Conservation (phyloP, 208 protist species). For the Naegleria lovaniensis region DNA sequence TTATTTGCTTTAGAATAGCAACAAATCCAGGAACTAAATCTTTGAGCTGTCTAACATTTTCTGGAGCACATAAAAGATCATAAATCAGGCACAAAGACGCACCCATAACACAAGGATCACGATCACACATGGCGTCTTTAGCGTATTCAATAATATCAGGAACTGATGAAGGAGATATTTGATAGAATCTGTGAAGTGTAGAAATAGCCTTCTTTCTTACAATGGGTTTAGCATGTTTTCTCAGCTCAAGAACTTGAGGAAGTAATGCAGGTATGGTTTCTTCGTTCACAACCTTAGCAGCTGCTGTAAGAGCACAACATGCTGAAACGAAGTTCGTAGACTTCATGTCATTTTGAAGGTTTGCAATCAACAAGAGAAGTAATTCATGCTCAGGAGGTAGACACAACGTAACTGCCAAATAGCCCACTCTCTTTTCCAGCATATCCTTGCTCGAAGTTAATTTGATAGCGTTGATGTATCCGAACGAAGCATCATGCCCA, state of each 20-base stretch:
- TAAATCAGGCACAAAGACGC: conserved; percentile 72
- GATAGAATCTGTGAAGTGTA: conserved; percentile 74
- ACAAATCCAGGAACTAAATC: conserved; percentile 79
- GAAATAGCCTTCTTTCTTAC: conserved; percentile 86
- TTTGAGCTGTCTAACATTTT: background rate
- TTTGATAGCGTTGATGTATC: conserved; percentile 89
- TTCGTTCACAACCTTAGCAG: conserved; percentile 62
- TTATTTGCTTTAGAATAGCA: conserved; percentile 81
- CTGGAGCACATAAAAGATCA: conserved; percentile 42
- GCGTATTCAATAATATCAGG: conserved; percentile 53
- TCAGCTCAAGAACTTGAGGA: conserved; percentile 53
- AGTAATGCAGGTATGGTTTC: conserved; percentile 79
- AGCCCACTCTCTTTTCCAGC: conserved; percentile 72
- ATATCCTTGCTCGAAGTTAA: conserved; percentile 66
- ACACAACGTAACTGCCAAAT: conserved; percentile 75
- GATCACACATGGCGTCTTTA: conserved; percentile 75
- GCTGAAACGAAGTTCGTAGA: conserved; percentile 77
- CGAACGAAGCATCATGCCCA: conserved; percentile 75
- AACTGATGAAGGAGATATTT: conserved; percentile 37
- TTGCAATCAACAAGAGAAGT: conserved; percentile 84
- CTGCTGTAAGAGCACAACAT: conserved; percentile 71
- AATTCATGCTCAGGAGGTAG: conserved; percentile 76
- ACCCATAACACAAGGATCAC: conserved; percentile 89
- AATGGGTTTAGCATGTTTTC: conserved; percentile 37
- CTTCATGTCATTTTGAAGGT: conserved; percentile 81